Base-by-base conservation (phyloP, 1,139 yeast species). In the Suhomyces taliae region DNA sequence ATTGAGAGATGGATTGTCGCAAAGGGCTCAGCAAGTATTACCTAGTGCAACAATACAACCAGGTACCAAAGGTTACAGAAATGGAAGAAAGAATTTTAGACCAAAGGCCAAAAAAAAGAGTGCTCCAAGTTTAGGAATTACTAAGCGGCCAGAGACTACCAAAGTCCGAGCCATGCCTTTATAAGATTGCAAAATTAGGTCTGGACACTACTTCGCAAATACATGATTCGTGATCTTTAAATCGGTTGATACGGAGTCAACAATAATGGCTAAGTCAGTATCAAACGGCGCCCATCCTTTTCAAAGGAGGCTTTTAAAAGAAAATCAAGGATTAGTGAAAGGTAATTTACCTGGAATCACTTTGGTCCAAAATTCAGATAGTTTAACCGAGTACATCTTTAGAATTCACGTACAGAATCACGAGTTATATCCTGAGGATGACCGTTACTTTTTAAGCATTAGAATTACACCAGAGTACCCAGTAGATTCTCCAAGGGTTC, bases 401-500 rank as follows among this genome's bases (percentile, higher is more conserved):
- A 61, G 60, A 37, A 52, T 65, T 37, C 41, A 52, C 48, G 45
- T 74, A 64, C 33, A 35, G 11, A 52, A 57, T 44, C 58, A 61
- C 41, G 44, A 43, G 33, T 48, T 58, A 12, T 78, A 78, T 53
- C 65, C 66, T 2, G 58, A 61, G 15, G 60, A 55, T 9, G 79
- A 73, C 48, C 44, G 46, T n/a, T 70, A 62, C 49, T 60, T 62
- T 40, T 55, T 74, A 38, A 53, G 61, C 24, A 66, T 83, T 26
- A 62, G 64, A 39, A 69, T 83, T 24, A 67, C 77, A 1, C 57
- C 65, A 0, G 73, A 72, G 1, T 86, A 86, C 53, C 93, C 93
- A 0, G 83, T 84, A 34, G 78, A 72, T 27, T 76, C 85, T 1
- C 93, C 91, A 0, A 76, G 76, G 51, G 87, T 82, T 2, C 72